Percentiles rank a stretch among this genome's conserved stretches.
phyloP scores from a whole-genome alignment of 495 filamentous ascomycete genomes.

The Letharia columbiana region DNA sequence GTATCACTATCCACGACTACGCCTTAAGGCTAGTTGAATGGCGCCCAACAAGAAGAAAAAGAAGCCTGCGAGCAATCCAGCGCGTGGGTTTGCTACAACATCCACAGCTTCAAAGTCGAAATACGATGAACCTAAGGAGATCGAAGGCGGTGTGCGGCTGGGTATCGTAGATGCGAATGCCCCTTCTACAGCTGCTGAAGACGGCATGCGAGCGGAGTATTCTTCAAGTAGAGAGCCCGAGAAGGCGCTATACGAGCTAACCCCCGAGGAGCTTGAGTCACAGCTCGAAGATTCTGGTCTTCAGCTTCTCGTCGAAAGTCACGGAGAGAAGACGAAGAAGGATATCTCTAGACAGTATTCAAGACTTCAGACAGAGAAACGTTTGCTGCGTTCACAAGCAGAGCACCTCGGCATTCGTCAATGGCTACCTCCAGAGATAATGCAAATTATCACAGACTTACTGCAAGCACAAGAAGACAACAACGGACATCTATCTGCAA shows the following conservation, averaged over 20 bases:
- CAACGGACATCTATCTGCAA: slow-evolving; percentile 29
- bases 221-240: slow-evolving; percentile 8
- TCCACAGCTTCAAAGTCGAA: slow-evolving; percentile 71
- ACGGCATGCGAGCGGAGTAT: not conserved
- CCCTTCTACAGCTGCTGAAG: not conserved
- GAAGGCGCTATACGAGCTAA: slow-evolving; percentile 44
- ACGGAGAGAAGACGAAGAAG: slow-evolving; percentile 58
- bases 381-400: slow-evolving; percentile 66
- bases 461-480: slow-evolving; percentile 30
- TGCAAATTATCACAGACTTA: slow-evolving; percentile 61
- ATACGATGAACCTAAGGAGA: not conserved
- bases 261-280: slow-evolving; percentile 74
- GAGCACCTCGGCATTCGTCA: slow-evolving; percentile 58
- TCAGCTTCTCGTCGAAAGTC: slow-evolving; percentile 73
- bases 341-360: slow-evolving; percentile 59
- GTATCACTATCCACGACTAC: not conserved
- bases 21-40: slow-evolving; percentile 36
- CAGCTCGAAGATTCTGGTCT: slow-evolving; percentile 76
- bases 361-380: slow-evolving; percentile 68
- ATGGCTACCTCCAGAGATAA: slow-evolving; percentile 73
- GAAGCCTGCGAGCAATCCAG: slow-evolving; percentile 74
- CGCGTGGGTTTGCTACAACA: slow-evolving; percentile 84
- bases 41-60: slow-evolving; percentile 75
- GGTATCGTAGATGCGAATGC: not conserved
- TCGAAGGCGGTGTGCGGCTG: not conserved